phyloP scores from a whole-genome alignment of 2,329 filamentous ascomycete species.

The Sporothrix phasma region DNA sequence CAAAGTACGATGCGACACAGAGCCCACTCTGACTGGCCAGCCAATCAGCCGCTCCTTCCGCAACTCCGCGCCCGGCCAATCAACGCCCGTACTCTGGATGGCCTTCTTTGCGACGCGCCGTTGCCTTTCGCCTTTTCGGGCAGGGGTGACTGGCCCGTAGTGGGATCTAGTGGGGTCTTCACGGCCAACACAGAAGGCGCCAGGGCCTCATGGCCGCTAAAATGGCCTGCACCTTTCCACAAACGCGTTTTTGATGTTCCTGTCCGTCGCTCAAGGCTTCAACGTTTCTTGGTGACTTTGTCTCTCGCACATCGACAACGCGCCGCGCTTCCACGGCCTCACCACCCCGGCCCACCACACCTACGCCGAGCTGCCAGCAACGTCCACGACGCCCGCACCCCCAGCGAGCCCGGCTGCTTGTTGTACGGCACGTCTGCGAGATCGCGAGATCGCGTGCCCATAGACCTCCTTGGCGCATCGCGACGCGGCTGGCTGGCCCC shows the following conservation, averaged over 20 bases:
- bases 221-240: not conserved
- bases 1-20: too few species aligned
- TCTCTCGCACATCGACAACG: not conserved
- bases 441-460: not conserved
- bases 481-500: not conserved
- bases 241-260: constrained; percentile 10
- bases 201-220: not conserved
- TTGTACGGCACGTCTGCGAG: not conserved
- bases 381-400: not conserved
- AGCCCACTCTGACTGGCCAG: not conserved
- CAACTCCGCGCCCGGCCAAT: not conserved
- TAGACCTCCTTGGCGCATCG: not conserved
- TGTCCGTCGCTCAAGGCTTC: not conserved
- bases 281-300: not conserved
- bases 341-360: not conserved
- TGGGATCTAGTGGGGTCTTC: not conserved
- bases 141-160: not conserved
- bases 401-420: not conserved
- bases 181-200: not conserved
- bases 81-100: not conserved
- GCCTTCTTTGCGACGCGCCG: not conserved
- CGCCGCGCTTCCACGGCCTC: constrained; percentile 8
- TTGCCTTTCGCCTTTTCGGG: not conserved
- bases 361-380: not conserved
- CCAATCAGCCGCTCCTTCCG: not conserved